Evolutionary conservation across 1,139 yeast genomes (phyloP).

Genomic region (Saccharomycopsis crataegensis): DNA sequence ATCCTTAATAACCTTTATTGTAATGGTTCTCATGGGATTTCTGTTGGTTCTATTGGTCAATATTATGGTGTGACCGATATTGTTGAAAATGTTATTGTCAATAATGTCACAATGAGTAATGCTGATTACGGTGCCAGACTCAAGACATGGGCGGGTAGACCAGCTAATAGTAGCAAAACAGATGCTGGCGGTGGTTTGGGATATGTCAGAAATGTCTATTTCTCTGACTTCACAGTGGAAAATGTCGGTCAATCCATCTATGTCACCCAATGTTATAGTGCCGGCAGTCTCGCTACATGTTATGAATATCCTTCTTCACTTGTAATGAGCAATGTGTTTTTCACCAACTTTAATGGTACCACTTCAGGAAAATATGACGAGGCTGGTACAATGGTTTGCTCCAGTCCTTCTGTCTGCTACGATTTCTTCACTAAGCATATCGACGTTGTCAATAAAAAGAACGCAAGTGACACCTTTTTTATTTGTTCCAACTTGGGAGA

Average conservation of each 20-base stretch:
- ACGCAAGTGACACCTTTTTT: background rate
- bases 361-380: slow-evolving; percentile 9
- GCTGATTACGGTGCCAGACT: slow-evolving; percentile 15
- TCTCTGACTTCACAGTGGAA: slow-evolving; percentile 5
- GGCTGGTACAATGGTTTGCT: slow-evolving; percentile 12
- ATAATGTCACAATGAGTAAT: slow-evolving; percentile 12
- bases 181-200: slow-evolving; percentile 13
- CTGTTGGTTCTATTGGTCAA: slow-evolving; percentile 15
- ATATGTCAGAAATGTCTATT: slow-evolving; percentile 7
- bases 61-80: slow-evolving; percentile 14
- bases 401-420: slow-evolving; percentile 8
- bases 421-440: slow-evolving; percentile 9
- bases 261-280: slow-evolving; percentile 12
- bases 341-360: slow-evolving; percentile 6
- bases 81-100: slow-evolving; percentile 12
- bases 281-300: slow-evolving; percentile 3
- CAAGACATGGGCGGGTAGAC: slow-evolving; percentile 15
- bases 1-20: slow-evolving; percentile 10
- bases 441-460: slow-evolving; percentile 3
- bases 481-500: slow-evolving; percentile 10
- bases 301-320: slow-evolving; percentile 10
- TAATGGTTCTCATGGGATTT: slow-evolving; percentile 16
- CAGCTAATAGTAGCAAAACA: background rate
- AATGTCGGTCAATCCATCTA: slow-evolving; percentile 13
- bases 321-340: slow-evolving; percentile 3